phyloP scores from a whole-genome alignment of 768 basidiomycete species.

The Strobilomyces confusus region DNA sequence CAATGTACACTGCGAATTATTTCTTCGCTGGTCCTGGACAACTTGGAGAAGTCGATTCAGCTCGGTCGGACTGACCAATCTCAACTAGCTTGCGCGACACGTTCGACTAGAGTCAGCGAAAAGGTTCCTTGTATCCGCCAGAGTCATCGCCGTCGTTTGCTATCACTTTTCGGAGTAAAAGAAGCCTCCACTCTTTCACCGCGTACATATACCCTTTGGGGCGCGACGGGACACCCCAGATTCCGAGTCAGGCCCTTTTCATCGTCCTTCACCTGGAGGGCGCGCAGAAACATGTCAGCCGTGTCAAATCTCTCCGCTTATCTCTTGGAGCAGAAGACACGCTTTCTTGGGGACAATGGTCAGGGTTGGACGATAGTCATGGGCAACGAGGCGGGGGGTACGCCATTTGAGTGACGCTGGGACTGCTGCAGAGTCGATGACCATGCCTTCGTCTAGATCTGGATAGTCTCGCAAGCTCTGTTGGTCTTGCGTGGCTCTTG shows the following conservation, averaged over 20 bases:
- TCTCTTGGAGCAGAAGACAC: slow-evolving; percentile 46
- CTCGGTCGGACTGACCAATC: neutral
- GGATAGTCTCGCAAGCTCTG: slow-evolving; percentile 82
- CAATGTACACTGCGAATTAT: neutral
- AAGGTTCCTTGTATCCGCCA: neutral
- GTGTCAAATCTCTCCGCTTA: slow-evolving; percentile 33
- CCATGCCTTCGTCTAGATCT: slow-evolving; percentile 56
- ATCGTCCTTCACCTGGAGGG: neutral
- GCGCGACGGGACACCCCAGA: neutral
- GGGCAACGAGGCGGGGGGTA: slow-evolving; percentile 98
- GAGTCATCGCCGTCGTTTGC: neutral
- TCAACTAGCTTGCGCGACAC: neutral
- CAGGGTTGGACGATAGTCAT: slow-evolving; percentile 80
- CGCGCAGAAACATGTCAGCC: slow-evolving; percentile 20
- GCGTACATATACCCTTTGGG: neutral
- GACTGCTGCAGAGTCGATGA: neutral
- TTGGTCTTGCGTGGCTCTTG: slow-evolving; percentile 78
- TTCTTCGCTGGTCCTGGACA: neutral
- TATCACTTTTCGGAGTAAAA: neutral
- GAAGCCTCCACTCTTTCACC: neutral
- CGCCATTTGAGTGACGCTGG: neutral
- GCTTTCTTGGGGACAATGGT: slow-evolving; percentile 57
- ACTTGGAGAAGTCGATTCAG: neutral
- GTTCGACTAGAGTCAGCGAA: neutral
- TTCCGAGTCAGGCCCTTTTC: neutral